phyloP scores from a whole-genome alignment of 2,329 filamentous ascomycete genomes.

The Sporothrix phasma region DNA sequence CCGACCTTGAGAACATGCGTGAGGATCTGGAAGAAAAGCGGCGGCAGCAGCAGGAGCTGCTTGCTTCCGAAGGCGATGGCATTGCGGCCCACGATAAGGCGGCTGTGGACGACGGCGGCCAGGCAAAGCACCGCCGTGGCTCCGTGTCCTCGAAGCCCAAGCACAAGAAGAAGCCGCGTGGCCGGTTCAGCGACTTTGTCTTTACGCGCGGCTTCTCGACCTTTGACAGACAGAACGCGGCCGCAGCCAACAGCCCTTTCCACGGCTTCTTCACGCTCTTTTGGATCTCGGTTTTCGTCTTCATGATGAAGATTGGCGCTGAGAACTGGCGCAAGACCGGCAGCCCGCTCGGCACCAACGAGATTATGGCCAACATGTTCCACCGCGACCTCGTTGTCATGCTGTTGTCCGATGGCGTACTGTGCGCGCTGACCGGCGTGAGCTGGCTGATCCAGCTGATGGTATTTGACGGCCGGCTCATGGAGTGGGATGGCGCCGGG shows the following conservation, averaged over 20 bases:
- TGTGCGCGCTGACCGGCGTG: conserved; percentile 57
- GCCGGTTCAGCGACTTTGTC: conserved; percentile 44
- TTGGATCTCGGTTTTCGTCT: conserved; percentile 59
- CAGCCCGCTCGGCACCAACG: conserved; percentile 57
- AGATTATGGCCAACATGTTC: conserved; percentile 62
- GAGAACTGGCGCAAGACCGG: conserved; percentile 61
- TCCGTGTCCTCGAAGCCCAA: neutral
- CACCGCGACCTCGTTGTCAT: conserved; percentile 42
- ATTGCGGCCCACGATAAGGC: neutral
- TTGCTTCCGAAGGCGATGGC: neutral
- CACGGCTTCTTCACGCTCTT: conserved; percentile 73
- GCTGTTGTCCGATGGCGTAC: conserved; percentile 54
- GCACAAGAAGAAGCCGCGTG: conserved; percentile 17
- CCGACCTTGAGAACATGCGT: conserved; percentile 25
- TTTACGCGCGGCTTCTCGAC: conserved; percentile 65
- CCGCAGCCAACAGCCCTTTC: conserved; percentile 57
- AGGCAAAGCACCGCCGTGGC: neutral
- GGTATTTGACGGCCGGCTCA: conserved; percentile 41
- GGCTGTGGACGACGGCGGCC: neutral
- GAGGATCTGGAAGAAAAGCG: conserved; percentile 19
- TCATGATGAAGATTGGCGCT: conserved; percentile 56
- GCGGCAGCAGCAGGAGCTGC: neutral
- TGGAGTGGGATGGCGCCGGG: conserved; percentile 58
- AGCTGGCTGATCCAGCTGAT: conserved; percentile 55
- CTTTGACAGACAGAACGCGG: conserved; percentile 62